Conservation (phyloP, 345 rosid genomes). For the Euphorbia peplus region DNA sequence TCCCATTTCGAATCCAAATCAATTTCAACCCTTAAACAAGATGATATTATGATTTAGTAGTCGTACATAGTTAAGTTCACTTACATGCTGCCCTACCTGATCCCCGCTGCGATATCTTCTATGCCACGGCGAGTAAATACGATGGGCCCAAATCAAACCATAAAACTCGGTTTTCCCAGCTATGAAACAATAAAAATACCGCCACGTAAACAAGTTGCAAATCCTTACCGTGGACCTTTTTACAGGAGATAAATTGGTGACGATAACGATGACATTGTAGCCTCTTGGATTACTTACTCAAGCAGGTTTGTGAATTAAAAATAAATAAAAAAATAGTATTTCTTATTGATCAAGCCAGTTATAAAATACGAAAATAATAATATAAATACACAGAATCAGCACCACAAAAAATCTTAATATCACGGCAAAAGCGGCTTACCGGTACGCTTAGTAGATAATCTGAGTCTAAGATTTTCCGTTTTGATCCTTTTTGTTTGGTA, state of each 20-base stretch:
- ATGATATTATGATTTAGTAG: too few species aligned
- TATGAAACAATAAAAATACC: neutral
- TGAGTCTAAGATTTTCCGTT: neutral
- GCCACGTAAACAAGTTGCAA: neutral
- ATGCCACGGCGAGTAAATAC: neutral
- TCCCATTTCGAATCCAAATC: too few species aligned
- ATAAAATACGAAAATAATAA: neutral
- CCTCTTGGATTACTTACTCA: slow-evolving; percentile 1
- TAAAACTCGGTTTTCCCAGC: neutral
- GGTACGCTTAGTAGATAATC: slow-evolving; percentile 14
- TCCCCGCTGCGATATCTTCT: neutral
- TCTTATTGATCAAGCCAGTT: slow-evolving; percentile 14
- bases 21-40: too few species aligned
- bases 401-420: neutral
- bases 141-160: neutral
- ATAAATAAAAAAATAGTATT: neutral
- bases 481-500: too few species aligned
- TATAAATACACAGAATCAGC: neutral
- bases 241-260: neutral
- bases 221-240: neutral
- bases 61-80: too few species aligned
- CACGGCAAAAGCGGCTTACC: slow-evolving; percentile 24
- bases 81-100: neutral
- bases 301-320: neutral
- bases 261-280: neutral